Evolutionary conservation across 805 yeast genomes (phyloP), one percentile per base, ranked within the genome.

Genomic region (Saccharomycopsis capsularis): DNA sequence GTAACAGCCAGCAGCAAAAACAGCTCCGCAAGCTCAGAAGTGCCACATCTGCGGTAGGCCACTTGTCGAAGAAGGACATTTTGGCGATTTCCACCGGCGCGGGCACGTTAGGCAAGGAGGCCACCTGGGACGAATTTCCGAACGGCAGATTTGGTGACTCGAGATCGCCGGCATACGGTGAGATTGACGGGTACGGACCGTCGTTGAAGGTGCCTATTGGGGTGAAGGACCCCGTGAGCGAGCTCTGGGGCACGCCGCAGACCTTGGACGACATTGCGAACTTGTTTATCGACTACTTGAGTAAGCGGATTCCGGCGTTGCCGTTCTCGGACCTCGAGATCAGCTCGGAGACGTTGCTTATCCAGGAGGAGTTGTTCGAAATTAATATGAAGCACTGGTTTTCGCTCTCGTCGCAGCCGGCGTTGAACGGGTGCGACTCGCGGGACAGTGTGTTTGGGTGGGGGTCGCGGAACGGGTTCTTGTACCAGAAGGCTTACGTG

Each of bases 111-210:
- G 95, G 95, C 32, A 79, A 86, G 59, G 93, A 86, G 63, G 95
- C 95, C 3, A 85, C 90, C 1, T 90, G 98, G 98, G 98, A 90
- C 69, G 98, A 90, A 60, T 90, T 87, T 65, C 93, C 96, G 24
- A 88, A 90, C 65, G 96, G 97, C 62, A 76, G 98, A 68, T 88
- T 87, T 64, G 95, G 97, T 68, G 95, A 89, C 67, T 85, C 96
- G 0, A 74, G 93, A 59, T 87, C 96, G 30, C 96, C 97, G 18
- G 98, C 98, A 1, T 91, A 85, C 65, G 99, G 98, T 70, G 97
- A 91, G 67, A 87, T 91, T 58, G 97, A 90, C 63, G 98, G 98
- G 27, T 93, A 91, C 63, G 98, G 98, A 2, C 96, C 97, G 0
- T 78, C 85, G 2, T 75, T 93, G 59, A 90, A 90, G 60, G 48